Percentiles rank a stretch among this genome's conserved stretches.
Conservation (phyloP, 441 rosid genomes). For the Hypseocharis bilobata region DNA sequence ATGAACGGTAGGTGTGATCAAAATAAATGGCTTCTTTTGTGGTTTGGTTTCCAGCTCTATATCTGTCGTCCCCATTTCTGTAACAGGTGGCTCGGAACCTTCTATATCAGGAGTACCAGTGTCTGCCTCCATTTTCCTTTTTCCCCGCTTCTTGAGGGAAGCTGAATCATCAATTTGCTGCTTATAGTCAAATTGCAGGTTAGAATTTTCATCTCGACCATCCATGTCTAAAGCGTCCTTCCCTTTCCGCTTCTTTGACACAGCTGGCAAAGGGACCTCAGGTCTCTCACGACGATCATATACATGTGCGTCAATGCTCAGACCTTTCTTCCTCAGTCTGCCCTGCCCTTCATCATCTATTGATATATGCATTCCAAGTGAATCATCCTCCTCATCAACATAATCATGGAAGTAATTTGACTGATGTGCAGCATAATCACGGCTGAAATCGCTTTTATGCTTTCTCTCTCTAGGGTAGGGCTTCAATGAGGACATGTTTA, state of each 20-base stretch:
- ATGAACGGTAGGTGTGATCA: slow-evolving; percentile 89
- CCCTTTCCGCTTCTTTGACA: slow-evolving; percentile 56
- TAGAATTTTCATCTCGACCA: slow-evolving; percentile 38
- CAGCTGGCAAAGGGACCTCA: slow-evolving; percentile 40
- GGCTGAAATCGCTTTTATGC: slow-evolving; percentile 33
- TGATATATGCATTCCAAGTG: slow-evolving; percentile 29
- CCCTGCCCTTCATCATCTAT: slow-evolving; percentile 35
- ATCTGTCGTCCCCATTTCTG: slow-evolving; percentile 40
- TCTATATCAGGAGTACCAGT: slow-evolving; percentile 43
- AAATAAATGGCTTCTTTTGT: slow-evolving; percentile 70
- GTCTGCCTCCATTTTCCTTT: slow-evolving; percentile 58
- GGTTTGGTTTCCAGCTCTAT: slow-evolving; percentile 64
- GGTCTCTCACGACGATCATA: slow-evolving; percentile 43
- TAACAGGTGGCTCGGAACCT: slow-evolving; percentile 39
- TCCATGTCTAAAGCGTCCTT: slow-evolving; percentile 45
- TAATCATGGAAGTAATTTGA: slow-evolving; percentile 21
- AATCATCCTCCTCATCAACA: slow-evolving; percentile 49
- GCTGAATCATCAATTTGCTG: slow-evolving; percentile 39
- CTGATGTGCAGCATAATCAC: slow-evolving; percentile 11
- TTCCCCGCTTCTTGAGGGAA: slow-evolving; percentile 57
- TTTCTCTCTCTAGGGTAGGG: slow-evolving; percentile 44
- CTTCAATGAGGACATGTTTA: slow-evolving; percentile 37
- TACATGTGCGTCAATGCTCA: slow-evolving; percentile 32
- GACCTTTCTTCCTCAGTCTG: slow-evolving; percentile 49
- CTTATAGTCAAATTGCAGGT: slow-evolving; percentile 34